phyloP scores from a whole-genome alignment of 2,329 filamentous ascomycete species.

The Fusarium veterinarium region DNA sequence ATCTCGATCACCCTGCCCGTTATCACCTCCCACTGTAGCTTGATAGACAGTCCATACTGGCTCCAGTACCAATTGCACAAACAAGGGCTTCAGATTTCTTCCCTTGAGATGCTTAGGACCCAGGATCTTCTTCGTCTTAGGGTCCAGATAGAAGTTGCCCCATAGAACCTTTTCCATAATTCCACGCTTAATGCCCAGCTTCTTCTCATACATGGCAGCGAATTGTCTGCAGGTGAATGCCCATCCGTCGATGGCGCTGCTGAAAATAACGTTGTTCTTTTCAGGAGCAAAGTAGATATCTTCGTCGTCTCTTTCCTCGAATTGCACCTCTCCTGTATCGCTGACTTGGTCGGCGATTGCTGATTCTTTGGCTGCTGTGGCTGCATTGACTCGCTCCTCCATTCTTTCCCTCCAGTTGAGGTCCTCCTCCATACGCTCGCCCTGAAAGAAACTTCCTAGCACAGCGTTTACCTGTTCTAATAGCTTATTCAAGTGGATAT shows the following conservation, averaged over 20 bases:
- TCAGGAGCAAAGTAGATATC: conserved; percentile 98
- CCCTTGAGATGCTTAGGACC: conserved; percentile 94
- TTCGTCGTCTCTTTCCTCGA: conserved; percentile 93
- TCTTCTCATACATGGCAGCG: conserved; percentile 92
- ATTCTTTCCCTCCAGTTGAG: conserved; percentile 94
- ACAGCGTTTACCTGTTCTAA: conserved; percentile 98
- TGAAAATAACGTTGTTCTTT: conserved; percentile 99
- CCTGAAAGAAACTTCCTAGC: conserved; percentile 96
- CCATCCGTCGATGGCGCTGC: conserved; percentile 98
- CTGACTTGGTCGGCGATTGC: conserved; percentile 60
- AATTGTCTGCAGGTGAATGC: conserved; percentile 97
- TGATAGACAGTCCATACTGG: conserved; percentile 97
- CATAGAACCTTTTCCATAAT: conserved; percentile 93
- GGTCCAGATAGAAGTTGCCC: conserved; percentile 96
- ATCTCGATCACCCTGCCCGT: conserved; percentile 82
- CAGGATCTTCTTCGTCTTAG: conserved; percentile 94
- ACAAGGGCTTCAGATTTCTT: conserved; percentile 91
- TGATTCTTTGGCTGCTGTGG: conserved; percentile 71
- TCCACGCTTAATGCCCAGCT: conserved; percentile 91
- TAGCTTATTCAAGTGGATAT: conserved; percentile 87
- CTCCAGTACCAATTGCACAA: conserved; percentile 95
- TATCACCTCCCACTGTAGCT: conserved; percentile 84
- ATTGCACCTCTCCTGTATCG: conserved; percentile 72
- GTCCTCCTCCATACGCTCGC: conserved; percentile 98
- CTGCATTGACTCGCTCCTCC: conserved; percentile 83